Percentiles rank a stretch among this genome's conserved stretches.
Conservation (phyloP, 164 flowering plant species). For the Vitis cinerea region DNA sequence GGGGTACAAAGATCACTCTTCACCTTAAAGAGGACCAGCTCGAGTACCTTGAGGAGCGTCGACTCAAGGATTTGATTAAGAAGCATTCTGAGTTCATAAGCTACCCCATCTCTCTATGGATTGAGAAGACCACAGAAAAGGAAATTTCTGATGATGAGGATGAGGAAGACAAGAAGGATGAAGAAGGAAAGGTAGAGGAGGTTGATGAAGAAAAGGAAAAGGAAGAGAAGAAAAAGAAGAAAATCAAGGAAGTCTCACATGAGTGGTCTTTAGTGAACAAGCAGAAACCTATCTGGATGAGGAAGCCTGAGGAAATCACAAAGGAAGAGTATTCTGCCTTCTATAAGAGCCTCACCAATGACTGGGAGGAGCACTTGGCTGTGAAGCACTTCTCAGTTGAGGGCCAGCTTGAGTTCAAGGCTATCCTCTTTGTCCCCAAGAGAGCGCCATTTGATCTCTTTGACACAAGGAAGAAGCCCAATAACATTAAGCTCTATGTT, state of each 20-base stretch:
- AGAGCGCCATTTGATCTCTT: slow-evolving; percentile 29
- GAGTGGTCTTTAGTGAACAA: slow-evolving; percentile 45
- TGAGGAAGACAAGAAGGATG: slow-evolving; percentile 38
- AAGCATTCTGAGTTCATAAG: slow-evolving; percentile 42
- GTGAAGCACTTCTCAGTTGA: slow-evolving; percentile 41
- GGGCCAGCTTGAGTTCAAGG: slow-evolving; percentile 45
- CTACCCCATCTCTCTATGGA: slow-evolving; percentile 47
- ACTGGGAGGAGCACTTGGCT: slow-evolving; percentile 41
- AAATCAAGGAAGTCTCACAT: slow-evolving; percentile 43
- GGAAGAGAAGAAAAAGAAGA: slow-evolving; percentile 50
- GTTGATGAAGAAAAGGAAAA: slow-evolving; percentile 44
- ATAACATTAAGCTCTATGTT: slow-evolving; percentile 66
- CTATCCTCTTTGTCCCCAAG: slow-evolving; percentile 50
- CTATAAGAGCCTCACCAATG: slow-evolving; percentile 48
- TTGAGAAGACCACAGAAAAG: slow-evolving; percentile 44
- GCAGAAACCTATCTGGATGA: slow-evolving; percentile 54
- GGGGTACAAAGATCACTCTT: slow-evolving; percentile 22
- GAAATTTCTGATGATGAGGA: slow-evolving; percentile 48
- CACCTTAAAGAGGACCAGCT: slow-evolving; percentile 29
- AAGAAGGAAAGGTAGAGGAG: slow-evolving; percentile 41
- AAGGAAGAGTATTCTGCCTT: slow-evolving; percentile 51
- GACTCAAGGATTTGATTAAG: slow-evolving; percentile 38
- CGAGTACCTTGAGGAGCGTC: slow-evolving; percentile 45
- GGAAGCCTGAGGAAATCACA: slow-evolving; percentile 48
- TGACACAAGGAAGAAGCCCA: slow-evolving; percentile 60